Evolutionary conservation across 306 rosid genomes (phyloP), one percentile per base, ranked within the genome.

Genomic region (Begonia fuchsioides): DNA sequence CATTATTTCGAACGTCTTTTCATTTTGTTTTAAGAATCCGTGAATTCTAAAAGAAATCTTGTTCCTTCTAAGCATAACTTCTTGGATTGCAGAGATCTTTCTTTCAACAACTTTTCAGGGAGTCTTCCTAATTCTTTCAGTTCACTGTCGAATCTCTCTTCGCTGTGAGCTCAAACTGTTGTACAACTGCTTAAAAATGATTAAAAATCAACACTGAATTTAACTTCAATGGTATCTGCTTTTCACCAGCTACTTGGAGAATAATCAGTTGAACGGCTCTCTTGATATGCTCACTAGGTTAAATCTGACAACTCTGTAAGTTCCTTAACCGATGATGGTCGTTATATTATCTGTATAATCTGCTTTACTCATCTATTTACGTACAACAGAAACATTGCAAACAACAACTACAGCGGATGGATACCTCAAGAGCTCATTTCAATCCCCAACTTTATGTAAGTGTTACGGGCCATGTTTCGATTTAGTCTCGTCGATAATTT

Each of bases 401-500:
- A 92, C 77, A 92, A 92, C 60, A 64, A 73, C 58, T 81, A 85
- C 68, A 79, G 68, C 11, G 96, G 98, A 65, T 79, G 76, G 93
- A 73, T 92, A 58, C 98, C 98, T 14, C 65, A 2, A n/a, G 87
- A 85, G 58, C 77, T 92, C 55, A 68, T 56, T 50, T 82, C 81
- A 32, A 64, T 92, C 61, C 76, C 3, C 26, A 77, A 54, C 69
- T 92, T 92, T 64, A 75, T 82, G 98, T 85, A 55, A 64, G 98
- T 26, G 35, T 5, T 26, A 26, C 7, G 35, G 7, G 8, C 35
- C 35, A 4, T 26, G 57, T 18, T 55, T 20, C 49, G 54, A 40
- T 55, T 64, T 61, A 64, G 12, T 50, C 56, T 56, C 52, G 10
- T 47, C 35, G 8, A 26, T 20, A 20, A 1, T 45, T 13, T 17